These are phyloP conservation scores for Triticum aestivum DNA, from an alignment of 176 grass and related monocot genomes.

Conservation along the genomic window IWGSC_CS_RefSeq_v2.1 NC_057801.1:451225108-451225607, in stretches of 20 bases:
- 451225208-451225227: neutral
- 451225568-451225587: no score
- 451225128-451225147: no score
- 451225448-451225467: neutral
- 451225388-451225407: neutral
- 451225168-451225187: no score
- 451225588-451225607: no score
- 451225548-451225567: no score
- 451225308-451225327: neutral
- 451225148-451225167: no score
- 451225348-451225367: neutral
- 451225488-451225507: neutral
- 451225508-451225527: no score
- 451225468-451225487: neutral
- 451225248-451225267: neutral
- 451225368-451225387: neutral
- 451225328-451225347: neutral
- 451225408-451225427: neutral
- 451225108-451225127: no score
- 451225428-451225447: neutral
- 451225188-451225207: no score
- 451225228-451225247: neutral
- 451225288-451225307: neutral
- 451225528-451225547: no score
- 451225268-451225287: neutral